A percentile compares a stretch with the other conserved stretches of the same genome.
Conservation (phyloP, 1,284 basidiomycete genomes). For the Sparassis latifolia region DNA sequence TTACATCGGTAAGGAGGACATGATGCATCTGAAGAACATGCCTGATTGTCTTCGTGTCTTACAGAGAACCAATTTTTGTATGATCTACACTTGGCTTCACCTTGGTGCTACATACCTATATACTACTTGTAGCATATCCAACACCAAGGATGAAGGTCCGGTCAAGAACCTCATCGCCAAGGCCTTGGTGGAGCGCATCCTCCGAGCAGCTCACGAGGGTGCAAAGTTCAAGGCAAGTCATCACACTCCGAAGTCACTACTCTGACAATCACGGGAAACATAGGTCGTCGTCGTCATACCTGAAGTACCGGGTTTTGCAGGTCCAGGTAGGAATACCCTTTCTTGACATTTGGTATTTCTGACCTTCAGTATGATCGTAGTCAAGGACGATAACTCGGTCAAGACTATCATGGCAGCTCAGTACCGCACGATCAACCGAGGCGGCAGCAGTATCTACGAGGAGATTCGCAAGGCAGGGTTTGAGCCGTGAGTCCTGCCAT, state of each 20-base stretch:
- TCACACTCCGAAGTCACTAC: background rate
- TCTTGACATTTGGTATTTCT: background rate
- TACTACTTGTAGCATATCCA: conserved; percentile 57
- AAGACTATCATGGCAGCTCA: conserved; percentile 83
- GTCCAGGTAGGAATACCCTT: conserved; percentile 24
- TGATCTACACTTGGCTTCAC: conserved; percentile 20
- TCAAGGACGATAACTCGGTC: conserved; percentile 64
- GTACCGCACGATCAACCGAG: conserved; percentile 83
- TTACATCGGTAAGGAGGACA: conserved; percentile 64
- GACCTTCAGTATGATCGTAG: conserved; percentile 29
- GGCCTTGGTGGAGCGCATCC: conserved; percentile 78
- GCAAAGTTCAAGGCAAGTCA: conserved; percentile 72
- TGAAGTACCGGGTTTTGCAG: conserved; percentile 77
- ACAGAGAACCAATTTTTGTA: conserved; percentile 93
- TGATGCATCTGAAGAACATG: too few relatives aligned
- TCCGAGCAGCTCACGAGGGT: conserved; percentile 66
- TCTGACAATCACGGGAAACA: conserved; percentile 1
- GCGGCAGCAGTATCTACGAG: conserved; percentile 83
- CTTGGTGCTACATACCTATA: background rate
- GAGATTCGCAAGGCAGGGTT: conserved; percentile 72
- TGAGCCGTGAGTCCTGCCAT: conserved; percentile 58
- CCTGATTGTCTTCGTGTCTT: background rate
- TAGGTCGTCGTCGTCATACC: conserved; percentile 80
- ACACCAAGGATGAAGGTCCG: conserved; percentile 55
- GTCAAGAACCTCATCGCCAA: conserved; percentile 79